phyloP scores from a whole-genome alignment of 1,284 basidiomycete genomes.

The Hymenochaete sp. region DNA sequence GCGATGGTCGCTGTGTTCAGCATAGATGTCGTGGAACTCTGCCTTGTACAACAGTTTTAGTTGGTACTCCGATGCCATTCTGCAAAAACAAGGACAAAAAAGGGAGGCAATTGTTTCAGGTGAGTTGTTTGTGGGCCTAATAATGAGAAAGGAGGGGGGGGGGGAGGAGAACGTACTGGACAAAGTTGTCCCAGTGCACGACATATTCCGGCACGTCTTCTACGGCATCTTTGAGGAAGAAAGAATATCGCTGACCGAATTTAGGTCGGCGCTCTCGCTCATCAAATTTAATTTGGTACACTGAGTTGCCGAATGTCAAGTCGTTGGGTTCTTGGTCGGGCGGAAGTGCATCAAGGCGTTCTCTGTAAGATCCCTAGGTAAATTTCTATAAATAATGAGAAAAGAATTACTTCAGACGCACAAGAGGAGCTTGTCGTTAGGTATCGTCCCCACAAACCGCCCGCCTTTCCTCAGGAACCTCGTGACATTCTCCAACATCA shows the following conservation, averaged over 20 bases:
- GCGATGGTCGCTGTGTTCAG: slow-evolving; percentile 63
- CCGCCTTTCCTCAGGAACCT: slow-evolving; percentile 77
- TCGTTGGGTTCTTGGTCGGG: slow-evolving; percentile 39
- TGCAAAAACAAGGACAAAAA: slow-evolving; percentile 28
- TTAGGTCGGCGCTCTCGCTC: slow-evolving; percentile 51
- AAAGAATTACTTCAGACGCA: slow-evolving; percentile 32
- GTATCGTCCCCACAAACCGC: slow-evolving; percentile 89
- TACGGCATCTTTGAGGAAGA: slow-evolving; percentile 91
- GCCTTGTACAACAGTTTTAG: slow-evolving; percentile 72
- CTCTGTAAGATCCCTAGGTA: slow-evolving; percentile 33
- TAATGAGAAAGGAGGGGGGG: not conserved
- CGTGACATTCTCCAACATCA: slow-evolving; percentile 91
- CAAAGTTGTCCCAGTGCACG: slow-evolving; percentile 91
- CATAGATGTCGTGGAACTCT: slow-evolving; percentile 83
- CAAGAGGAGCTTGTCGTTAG: slow-evolving; percentile 76
- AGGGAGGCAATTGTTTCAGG: not conserved
- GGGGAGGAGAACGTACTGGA: slow-evolving; percentile 47
- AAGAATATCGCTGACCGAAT: slow-evolving; percentile 90
- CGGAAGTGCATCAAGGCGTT: slow-evolving; percentile 60
- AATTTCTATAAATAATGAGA: slow-evolving; percentile 12
- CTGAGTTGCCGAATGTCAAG: slow-evolving; percentile 81
- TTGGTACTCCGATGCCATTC: slow-evolving; percentile 78
- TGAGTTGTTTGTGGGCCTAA: not conserved
- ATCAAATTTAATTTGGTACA: slow-evolving; percentile 86
- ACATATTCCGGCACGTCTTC: slow-evolving; percentile 96